phyloP scores from a whole-genome alignment of 768 basidiomycete genomes.

The Lactarius indigo region DNA sequence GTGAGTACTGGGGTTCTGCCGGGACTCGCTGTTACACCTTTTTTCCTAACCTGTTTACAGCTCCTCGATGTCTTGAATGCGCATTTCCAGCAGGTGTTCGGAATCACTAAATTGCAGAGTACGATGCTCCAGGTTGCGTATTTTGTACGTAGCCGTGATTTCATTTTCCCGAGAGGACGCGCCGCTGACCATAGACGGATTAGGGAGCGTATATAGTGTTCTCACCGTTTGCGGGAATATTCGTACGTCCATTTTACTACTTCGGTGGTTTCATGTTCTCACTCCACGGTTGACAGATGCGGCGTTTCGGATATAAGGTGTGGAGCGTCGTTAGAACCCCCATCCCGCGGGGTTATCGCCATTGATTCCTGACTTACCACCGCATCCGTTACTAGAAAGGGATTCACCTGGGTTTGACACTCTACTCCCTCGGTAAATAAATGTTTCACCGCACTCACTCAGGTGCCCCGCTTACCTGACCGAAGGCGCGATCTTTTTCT shows the following conservation, averaged over 20 bases:
- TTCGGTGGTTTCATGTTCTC: conserved; percentile 8
- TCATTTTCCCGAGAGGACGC: neutral
- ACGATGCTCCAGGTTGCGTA: conserved; percentile 74
- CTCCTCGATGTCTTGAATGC: conserved; percentile 66
- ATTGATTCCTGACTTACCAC: neutral
- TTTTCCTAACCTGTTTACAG: conserved; percentile 33
- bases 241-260: conserved; percentile 39
- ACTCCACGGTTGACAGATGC: conserved; percentile 42
- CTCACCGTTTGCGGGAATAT: conserved; percentile 53
- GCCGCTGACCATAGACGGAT: neutral
- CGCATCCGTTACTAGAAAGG: conserved; percentile 40
- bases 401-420: conserved; percentile 55
- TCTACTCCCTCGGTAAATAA: conserved; percentile 52
- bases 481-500: conserved; percentile 71
- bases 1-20: conserved; percentile 33
- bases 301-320: conserved; percentile 61
- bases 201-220: conserved; percentile 62
- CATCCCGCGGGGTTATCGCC: neutral
- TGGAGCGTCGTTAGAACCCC: neutral
- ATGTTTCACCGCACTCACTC: conserved; percentile 28
- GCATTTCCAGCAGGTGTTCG: conserved; percentile 70
- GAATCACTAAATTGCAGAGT: conserved; percentile 65
- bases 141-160: conserved; percentile 40
- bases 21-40: neutral
- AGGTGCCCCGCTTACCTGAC: conserved; percentile 11